Evolutionary conservation across 2,329 filamentous ascomycete species (phyloP).

Genomic region (Penicillium sp.): DNA sequence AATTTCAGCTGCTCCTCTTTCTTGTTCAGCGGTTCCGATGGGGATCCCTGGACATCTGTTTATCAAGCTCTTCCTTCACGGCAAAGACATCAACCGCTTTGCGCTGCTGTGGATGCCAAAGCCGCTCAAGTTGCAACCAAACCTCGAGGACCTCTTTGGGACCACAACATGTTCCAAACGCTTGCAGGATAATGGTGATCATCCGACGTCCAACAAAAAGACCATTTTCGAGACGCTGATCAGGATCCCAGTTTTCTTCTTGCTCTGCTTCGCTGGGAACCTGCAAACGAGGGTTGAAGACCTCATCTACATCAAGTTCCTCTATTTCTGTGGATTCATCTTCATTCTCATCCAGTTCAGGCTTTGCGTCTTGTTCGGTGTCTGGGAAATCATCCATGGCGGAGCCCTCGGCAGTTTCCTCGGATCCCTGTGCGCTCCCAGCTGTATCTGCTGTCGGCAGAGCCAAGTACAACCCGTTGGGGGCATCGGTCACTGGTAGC

Average conservation of each 20-base stretch:
- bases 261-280: not conserved
- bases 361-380: not conserved
- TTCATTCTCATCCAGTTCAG: constrained; percentile 3
- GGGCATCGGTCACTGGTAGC: constrained; percentile 5
- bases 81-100: constrained; percentile 30
- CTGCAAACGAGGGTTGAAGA: constrained; percentile 1
- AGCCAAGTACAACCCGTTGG: constrained; percentile 20
- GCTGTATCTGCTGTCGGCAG: constrained; percentile 15
- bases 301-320: constrained; percentile 5
- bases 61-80: constrained; percentile 32
- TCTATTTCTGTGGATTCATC: constrained; percentile 5
- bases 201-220: constrained; percentile 37
- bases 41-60: constrained; percentile 24
- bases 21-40: constrained; percentile 8
- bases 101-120: constrained; percentile 34
- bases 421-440: not conserved
- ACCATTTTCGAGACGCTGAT: constrained; percentile 31
- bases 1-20: not conserved
- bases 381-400: not conserved
- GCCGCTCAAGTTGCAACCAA: constrained; percentile 34
- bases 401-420: not conserved
- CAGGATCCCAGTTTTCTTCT: constrained; percentile 14
- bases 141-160: constrained; percentile 31
- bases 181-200: constrained; percentile 33
- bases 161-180: constrained; percentile 33